These are phyloP conservation scores for Bacidia gigantensis DNA, from an alignment of 495 filamentous ascomycete species.

Conservation along the genomic window DNA sequence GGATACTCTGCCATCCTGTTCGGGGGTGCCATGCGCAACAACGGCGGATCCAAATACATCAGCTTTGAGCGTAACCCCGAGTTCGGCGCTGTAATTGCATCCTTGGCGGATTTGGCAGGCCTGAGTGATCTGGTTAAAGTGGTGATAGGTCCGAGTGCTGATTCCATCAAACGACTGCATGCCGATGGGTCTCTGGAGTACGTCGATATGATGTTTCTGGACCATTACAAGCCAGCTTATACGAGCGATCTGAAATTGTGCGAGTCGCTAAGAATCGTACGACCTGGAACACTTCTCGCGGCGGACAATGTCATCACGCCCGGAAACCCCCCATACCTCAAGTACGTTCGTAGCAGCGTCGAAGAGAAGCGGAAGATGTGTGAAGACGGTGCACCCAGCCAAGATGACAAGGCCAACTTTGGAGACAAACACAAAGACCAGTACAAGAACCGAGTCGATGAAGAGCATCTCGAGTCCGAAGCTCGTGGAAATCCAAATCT, in stretches of 20 bases:
- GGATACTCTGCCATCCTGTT: slow-evolving; percentile 62
- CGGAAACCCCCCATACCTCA: slow-evolving; percentile 52
- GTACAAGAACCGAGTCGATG: slow-evolving; percentile 26
- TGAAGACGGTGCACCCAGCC: slow-evolving; percentile 22
- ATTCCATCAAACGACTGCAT: slow-evolving; percentile 39
- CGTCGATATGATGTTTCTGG: slow-evolving; percentile 56
- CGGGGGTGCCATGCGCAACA: slow-evolving; percentile 39
- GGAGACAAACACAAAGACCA: slow-evolving; percentile 23
- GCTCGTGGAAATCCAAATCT: slow-evolving; percentile 54
- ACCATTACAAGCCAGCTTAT: slow-evolving; percentile 55
- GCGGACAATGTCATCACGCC: slow-evolving; percentile 63
- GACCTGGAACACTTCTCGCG: slow-evolving; percentile 41
- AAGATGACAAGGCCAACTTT: slow-evolving; percentile 23
- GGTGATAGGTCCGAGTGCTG: slow-evolving; percentile 45
- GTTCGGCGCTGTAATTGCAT: slow-evolving; percentile 48
- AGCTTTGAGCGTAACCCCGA: slow-evolving; percentile 52
- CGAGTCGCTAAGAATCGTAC: slow-evolving; percentile 46
- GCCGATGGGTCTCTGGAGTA: slow-evolving; percentile 30
- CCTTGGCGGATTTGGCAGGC: slow-evolving; percentile 50
- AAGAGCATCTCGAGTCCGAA: slow-evolving; percentile 30
- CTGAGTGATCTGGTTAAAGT: slow-evolving; percentile 52
- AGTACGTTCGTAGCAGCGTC: slow-evolving; percentile 46
- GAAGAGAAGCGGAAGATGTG: slow-evolving; percentile 31
- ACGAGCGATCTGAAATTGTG: slow-evolving; percentile 52
- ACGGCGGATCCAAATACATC: slow-evolving; percentile 40